Percentiles rank a stretch among this genome's conserved stretches.
Evolutionary conservation across 2,329 filamentous ascomycete species (phyloP).

Genomic region (Trichophyton verrucosum): DNA sequence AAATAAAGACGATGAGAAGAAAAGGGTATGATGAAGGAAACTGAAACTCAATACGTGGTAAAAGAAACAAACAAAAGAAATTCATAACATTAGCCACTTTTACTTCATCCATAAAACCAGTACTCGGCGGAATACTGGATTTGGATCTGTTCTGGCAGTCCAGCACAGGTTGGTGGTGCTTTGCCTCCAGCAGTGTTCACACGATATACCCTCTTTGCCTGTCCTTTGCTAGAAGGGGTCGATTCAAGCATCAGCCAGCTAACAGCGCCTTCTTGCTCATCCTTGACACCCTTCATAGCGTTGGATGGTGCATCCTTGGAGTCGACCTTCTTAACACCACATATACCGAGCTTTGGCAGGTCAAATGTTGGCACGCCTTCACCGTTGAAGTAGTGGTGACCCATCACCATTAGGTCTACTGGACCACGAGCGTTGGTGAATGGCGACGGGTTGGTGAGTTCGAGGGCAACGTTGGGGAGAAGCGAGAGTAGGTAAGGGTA

Average conservation of each 20-base stretch:
- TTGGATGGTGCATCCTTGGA: constrained; percentile 50
- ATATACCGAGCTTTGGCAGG: constrained; percentile 50
- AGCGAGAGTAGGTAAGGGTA: constrained; percentile 54
- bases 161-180: constrained; percentile 60
- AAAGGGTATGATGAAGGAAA: not conserved
- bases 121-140: constrained; percentile 77
- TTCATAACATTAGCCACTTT: not conserved
- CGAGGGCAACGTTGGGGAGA: constrained; percentile 55
- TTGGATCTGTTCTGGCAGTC: constrained; percentile 50
- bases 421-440: constrained; percentile 32
- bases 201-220: constrained; percentile 66
- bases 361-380: constrained; percentile 66
- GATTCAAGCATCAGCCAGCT: constrained; percentile 62
- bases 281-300: constrained; percentile 45
- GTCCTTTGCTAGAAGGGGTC: constrained; percentile 45
- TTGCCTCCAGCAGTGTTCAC: constrained; percentile 72
- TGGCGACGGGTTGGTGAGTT: constrained; percentile 24
- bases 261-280: constrained; percentile 55
- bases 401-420: constrained; percentile 52
- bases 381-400: constrained; percentile 70
- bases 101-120: constrained; percentile 41
- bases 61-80: not conserved
- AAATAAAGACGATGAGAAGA: not conserved
- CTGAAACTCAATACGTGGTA: not conserved
- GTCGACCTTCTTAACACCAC: constrained; percentile 50